These are phyloP conservation scores for Tricholoma bakamatsutake DNA, from an alignment of 768 basidiomycete species.

Conservation along the genomic window DNA sequence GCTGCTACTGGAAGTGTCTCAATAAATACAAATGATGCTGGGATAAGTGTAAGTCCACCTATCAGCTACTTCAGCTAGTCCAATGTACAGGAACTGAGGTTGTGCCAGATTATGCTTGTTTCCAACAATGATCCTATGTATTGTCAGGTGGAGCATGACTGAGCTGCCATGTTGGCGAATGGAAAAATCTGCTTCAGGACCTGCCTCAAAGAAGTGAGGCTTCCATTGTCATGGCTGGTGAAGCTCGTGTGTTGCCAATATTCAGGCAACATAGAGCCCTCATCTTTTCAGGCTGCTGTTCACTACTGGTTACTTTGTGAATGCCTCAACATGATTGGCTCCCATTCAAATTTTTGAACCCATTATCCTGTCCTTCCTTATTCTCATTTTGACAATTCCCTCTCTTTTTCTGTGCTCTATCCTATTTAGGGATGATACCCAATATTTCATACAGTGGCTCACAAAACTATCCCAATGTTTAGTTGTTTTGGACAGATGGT, in stretches of 20 bases:
- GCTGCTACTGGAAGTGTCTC: slow-evolving; percentile 2
- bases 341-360: neutral
- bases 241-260: neutral
- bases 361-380: too few relatives aligned
- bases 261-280: neutral
- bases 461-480: too few relatives aligned
- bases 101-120: neutral
- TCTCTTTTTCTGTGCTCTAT: neutral
- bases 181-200: neutral
- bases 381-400: neutral
- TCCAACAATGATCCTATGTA: neutral
- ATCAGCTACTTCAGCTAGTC: neutral
- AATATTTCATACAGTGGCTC: too few relatives aligned
- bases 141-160: neutral
- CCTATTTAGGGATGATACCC: neutral
- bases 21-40: neutral
- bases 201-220: neutral
- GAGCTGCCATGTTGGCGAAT: neutral
- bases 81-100: neutral
- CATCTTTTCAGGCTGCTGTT: neutral
- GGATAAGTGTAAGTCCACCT: neutral
- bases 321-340: neutral
- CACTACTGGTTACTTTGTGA: neutral
- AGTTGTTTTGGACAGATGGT: too few relatives aligned
- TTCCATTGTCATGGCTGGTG: neutral